Percentiles rank a stretch among this genome's conserved stretches.
These are phyloP conservation scores for Tricholoma terreum DNA, from an alignment of 768 basidiomycete species.

Conservation along the genomic window DNA sequence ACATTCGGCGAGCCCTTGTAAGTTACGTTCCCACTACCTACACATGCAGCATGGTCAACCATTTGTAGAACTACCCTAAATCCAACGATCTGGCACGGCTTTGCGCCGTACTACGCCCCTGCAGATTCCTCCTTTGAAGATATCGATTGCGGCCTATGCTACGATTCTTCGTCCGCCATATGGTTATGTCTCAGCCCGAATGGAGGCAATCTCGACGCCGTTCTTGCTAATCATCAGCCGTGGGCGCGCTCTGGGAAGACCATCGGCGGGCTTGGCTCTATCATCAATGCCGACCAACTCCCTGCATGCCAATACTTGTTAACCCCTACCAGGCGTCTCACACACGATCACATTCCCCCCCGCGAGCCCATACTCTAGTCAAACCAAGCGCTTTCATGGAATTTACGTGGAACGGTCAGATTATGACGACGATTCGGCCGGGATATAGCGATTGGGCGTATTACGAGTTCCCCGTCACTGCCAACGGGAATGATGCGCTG, in stretches of 20 bases:
- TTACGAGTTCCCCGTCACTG: slow-evolving; percentile 34
- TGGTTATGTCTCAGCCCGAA: slow-evolving; percentile 39
- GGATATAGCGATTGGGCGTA: slow-evolving; percentile 39
- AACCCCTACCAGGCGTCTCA: slow-evolving; percentile 28
- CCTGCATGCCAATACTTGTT: slow-evolving; percentile 43
- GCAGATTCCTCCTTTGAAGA: slow-evolving; percentile 45
- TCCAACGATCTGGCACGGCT: background rate
- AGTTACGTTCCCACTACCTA: slow-evolving; percentile 45
- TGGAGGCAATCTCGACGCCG: slow-evolving; percentile 39
- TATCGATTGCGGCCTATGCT: slow-evolving; percentile 42
- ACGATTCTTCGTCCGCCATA: slow-evolving; percentile 29
- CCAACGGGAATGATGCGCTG: slow-evolving; percentile 15
- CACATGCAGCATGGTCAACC: slow-evolving; percentile 46
- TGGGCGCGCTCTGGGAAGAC: slow-evolving; percentile 41
- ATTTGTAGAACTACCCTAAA: background rate
- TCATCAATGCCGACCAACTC: slow-evolving; percentile 32
- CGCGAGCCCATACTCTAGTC: slow-evolving; percentile 35
- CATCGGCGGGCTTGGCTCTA: slow-evolving; percentile 43
- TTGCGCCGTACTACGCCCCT: slow-evolving; percentile 46
- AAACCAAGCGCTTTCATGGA: slow-evolving; percentile 32
- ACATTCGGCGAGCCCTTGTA: slow-evolving; percentile 51
- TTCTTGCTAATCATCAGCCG: slow-evolving; percentile 39
- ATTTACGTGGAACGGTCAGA: slow-evolving; percentile 41
- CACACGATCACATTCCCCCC: slow-evolving; percentile 45
- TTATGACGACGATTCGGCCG: slow-evolving; percentile 30